Evolutionary conservation across 2,329 filamentous ascomycete species (phyloP).

Genomic region (Fusarium begoniae): DNA sequence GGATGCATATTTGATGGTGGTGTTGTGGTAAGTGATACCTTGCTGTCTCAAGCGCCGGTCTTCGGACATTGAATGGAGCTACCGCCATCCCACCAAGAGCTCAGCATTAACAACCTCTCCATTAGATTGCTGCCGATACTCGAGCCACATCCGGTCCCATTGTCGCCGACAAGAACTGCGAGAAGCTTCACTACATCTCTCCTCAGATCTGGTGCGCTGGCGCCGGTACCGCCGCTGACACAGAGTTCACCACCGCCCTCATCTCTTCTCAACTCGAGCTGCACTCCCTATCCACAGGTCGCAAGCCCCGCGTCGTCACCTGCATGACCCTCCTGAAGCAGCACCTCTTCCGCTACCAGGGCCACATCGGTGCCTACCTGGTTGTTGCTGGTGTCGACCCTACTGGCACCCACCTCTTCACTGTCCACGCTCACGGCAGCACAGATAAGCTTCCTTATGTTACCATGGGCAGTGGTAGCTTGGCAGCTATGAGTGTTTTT

Average conservation of each 20-base stretch:
- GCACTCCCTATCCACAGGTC: conserved; percentile 94
- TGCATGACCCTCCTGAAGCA: conserved; percentile 99
- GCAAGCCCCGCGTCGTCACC: conserved; percentile 95
- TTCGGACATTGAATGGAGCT: neutral
- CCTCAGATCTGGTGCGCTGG: conserved; percentile 99
- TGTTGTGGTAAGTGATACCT: conserved; percentile 76
- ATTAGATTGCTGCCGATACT: conserved; percentile 94
- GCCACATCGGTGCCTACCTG: conserved; percentile 96
- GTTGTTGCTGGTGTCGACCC: conserved; percentile 97
- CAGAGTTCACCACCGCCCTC: conserved; percentile 97
- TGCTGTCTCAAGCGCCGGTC: neutral
- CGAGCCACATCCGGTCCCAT: conserved; percentile 97
- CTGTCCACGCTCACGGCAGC: conserved; percentile 96
- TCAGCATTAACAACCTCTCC: conserved; percentile 29
- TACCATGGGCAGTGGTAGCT: conserved; percentile 96
- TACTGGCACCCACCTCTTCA: conserved; percentile 94
- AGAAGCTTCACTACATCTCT: conserved; percentile 99
- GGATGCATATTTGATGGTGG: conserved; percentile 96
- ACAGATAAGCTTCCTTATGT: conserved; percentile 99
- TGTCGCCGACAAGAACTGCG: conserved; percentile 99
- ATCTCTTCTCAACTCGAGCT: conserved; percentile 99
- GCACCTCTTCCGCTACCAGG: conserved; percentile 98
- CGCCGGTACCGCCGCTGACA: conserved; percentile 96
- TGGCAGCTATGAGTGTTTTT: conserved; percentile 98
- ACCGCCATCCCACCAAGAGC: conserved; percentile 11